A percentile compares a stretch with the other conserved stretches of the same genome.
Evolutionary conservation across 495 filamentous ascomycete species (phyloP).

Genomic region (Aspergillus biplanus): DNA sequence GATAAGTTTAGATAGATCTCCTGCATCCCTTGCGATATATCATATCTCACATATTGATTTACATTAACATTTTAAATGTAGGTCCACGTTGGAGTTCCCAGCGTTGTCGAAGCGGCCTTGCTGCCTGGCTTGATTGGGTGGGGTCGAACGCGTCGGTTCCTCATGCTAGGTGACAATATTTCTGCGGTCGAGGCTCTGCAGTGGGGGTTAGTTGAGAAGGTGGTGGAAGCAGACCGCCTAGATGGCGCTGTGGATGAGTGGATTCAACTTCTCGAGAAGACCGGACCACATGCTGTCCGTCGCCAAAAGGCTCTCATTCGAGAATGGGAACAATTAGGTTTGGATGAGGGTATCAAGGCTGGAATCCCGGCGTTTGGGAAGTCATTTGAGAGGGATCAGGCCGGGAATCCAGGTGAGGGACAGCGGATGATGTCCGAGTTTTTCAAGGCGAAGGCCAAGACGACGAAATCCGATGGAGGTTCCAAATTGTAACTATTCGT

Average conservation of each 20-base stretch:
- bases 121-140: constrained; percentile 31
- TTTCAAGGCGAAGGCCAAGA: constrained; percentile 16
- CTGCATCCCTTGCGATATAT: background rate
- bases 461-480: background rate
- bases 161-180: constrained; percentile 32
- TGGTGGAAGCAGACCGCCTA: constrained; percentile 24
- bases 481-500: background rate
- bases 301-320: constrained; percentile 32
- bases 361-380: constrained; percentile 29
- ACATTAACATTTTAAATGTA: background rate
- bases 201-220: constrained; percentile 33
- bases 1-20: background rate
- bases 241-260: constrained; percentile 32
- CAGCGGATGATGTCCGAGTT: constrained; percentile 29
- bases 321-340: constrained; percentile 27
- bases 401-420: constrained; percentile 3
- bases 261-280: constrained; percentile 30
- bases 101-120: constrained; percentile 32
- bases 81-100: constrained; percentile 31
- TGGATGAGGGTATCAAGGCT: constrained; percentile 26
- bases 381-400: constrained; percentile 18
- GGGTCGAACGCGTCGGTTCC: constrained; percentile 30
- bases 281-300: constrained; percentile 29
- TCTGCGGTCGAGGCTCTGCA: constrained; percentile 26
- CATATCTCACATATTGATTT: background rate